Conservation (phyloP, 2,329 filamentous ascomycete genomes). For the Pyricularia sp. region DNA sequence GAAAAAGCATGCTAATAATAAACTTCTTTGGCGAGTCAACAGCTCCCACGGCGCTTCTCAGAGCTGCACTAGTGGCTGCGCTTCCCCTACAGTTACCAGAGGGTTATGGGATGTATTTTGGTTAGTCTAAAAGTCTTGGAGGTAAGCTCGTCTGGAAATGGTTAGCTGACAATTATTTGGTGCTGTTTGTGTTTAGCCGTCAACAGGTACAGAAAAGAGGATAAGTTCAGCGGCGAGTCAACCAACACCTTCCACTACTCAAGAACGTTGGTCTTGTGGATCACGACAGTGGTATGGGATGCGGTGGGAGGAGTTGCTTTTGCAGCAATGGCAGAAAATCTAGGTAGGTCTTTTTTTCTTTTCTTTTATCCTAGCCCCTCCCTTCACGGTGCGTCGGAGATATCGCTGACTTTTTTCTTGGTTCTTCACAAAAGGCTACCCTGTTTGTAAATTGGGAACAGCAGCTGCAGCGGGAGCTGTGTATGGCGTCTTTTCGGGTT, state of each 20-base stretch:
- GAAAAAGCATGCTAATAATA: background rate
- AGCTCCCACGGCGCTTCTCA: constrained; percentile 3
- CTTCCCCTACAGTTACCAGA: constrained; percentile 1
- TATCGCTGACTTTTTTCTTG: background rate
- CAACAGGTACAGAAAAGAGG: background rate
- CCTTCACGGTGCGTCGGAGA: background rate
- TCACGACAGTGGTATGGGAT: background rate
- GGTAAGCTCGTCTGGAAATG: background rate
- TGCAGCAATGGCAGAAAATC: constrained; percentile 3
- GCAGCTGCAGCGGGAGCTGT: constrained; percentile 3
- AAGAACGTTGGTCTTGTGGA: background rate
- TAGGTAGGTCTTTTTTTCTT: background rate
- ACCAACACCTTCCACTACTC: background rate
- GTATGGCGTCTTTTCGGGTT: background rate
- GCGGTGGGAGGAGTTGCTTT: constrained; percentile 3
- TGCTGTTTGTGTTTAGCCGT: background rate
- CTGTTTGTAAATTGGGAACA: background rate
- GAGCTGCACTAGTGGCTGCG: constrained; percentile 2
- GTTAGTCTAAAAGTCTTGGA: background rate
- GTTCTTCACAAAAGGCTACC: background rate
- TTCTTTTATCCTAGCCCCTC: background rate
- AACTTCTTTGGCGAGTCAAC: background rate
- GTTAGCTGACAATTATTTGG: background rate
- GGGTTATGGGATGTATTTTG: constrained; percentile 3
- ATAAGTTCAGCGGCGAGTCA: background rate